These are phyloP conservation scores for Pneumocystis wakefieldiae DNA, from an alignment of 1,139 yeast genomes.

Conservation along the genomic window DNA sequence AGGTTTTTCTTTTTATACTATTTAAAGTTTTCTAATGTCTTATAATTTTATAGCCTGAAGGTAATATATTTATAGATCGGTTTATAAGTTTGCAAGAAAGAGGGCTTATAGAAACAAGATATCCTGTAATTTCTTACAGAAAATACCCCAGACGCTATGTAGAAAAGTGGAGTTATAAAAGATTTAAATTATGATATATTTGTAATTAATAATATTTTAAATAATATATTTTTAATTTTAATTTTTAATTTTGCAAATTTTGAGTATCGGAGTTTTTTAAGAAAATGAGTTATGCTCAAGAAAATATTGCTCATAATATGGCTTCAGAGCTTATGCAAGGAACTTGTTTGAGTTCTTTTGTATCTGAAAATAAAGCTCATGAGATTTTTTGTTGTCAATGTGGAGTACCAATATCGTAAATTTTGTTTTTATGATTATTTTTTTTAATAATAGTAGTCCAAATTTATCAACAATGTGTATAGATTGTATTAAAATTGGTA, in stretches of 20 bases:
- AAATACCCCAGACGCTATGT: conserved; percentile 55
- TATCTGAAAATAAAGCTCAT: not conserved
- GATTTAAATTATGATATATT: conserved; percentile 39
- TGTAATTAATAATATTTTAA: not conserved
- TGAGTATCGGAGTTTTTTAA: not conserved
- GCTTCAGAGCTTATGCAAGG: not conserved
- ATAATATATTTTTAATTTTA: not conserved
- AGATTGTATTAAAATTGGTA: conserved; percentile 88
- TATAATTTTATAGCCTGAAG: conserved; percentile 45
- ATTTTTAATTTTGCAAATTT: not conserved
- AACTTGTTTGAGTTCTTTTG: not conserved
- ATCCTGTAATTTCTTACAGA: conserved; percentile 52
- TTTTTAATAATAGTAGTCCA: conserved; percentile 1
- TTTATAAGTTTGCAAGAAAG: conserved; percentile 67
- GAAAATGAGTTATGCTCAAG: not conserved
- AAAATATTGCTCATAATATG: not conserved
- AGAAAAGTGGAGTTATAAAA: conserved; percentile 87
- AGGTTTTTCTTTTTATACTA: not conserved
- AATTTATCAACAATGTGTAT: conserved; percentile 86
- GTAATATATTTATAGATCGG: conserved; percentile 68
- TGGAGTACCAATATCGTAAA: conserved; percentile 97
- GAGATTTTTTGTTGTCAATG: conserved; percentile 86
- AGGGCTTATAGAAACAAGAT: conserved; percentile 76
- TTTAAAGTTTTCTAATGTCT: not conserved
- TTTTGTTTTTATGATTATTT: conserved; percentile 26